Percentiles rank a stretch among this genome's conserved stretches.
phyloP scores from a whole-genome alignment of 2,329 filamentous ascomycete species.

The Hypoxylon sp. region DNA sequence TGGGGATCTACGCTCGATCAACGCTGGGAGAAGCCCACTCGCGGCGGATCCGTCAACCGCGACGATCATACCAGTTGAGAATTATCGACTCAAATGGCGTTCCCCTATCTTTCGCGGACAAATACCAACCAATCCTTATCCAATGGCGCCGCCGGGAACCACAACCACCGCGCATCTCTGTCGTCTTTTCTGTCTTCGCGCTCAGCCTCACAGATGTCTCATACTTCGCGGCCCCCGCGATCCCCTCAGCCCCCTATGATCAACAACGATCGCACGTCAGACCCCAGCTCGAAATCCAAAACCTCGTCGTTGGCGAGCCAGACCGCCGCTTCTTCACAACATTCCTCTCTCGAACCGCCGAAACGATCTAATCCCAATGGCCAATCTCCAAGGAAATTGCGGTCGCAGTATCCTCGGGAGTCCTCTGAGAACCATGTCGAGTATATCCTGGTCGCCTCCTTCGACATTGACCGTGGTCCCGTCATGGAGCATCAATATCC shows the following conservation, averaged over 20 bases:
- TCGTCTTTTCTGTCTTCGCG: slow-evolving; percentile 73
- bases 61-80: slow-evolving; percentile 41
- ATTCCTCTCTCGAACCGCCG: slow-evolving; percentile 70
- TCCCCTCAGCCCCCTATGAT: slow-evolving; percentile 67
- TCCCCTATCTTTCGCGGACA: slow-evolving; percentile 60
- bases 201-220: slow-evolving; percentile 70
- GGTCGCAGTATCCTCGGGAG: slow-evolving; percentile 81
- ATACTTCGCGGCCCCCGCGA: slow-evolving; percentile 64
- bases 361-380: slow-evolving; percentile 65
- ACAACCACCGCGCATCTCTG: slow-evolving; percentile 68
- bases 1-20: slow-evolving; percentile 30
- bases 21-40: slow-evolving; percentile 24
- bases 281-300: slow-evolving; percentile 72
- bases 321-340: slow-evolving; percentile 67
- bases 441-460: slow-evolving; percentile 96
- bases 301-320: slow-evolving; percentile 64
- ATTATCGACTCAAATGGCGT: slow-evolving; percentile 52
- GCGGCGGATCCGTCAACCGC: slow-evolving; percentile 35
- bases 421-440: slow-evolving; percentile 93
- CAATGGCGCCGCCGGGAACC: slow-evolving; percentile 51
- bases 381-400: slow-evolving; percentile 68
- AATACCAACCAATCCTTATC: slow-evolving; percentile 55
- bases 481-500: slow-evolving; percentile 99
- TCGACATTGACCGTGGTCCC: slow-evolving; percentile 95
- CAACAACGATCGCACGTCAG: slow-evolving; percentile 68